Base-by-base conservation (phyloP, 2,329 filamentous ascomycete species). In the Lasiodiplodia gonubiensis region DNA sequence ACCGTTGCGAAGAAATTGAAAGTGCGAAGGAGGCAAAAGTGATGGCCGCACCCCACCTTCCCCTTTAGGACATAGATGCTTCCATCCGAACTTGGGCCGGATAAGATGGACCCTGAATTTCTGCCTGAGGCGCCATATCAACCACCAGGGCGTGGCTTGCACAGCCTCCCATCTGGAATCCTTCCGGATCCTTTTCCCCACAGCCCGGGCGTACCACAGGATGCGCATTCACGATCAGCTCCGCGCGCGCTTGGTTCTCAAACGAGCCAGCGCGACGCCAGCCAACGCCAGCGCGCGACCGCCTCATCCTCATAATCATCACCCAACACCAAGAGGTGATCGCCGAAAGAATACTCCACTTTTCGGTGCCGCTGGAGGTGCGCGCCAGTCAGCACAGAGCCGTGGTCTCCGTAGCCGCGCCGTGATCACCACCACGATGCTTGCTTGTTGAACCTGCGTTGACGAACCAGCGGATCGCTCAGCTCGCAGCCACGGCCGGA, bases 331-430 rank as follows among this genome's bases (percentile, higher is more conserved):
- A 48, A 21, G 39, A 49, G n/a, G 51, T 11, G 23, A 54, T 57
- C 33, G 53, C 12, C 53, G 35, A 39, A 39, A 7, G 10, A 7
- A 21, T 7, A 11, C 52, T 16, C 27, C n/a, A n/a, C 12, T 30
- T 21, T 33, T 21, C 33, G 21, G 30, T n/a, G 52, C 52, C 52
- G 52, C 52, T 16, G 1, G 30, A 55, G 35, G 57, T 25, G 18
- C 35, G 18, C 57, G 57, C 57, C 39, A 21, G 57, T 60, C 57
- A 60, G 57, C 57, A 49, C 25, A 27, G 37, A n/a, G 54, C 25
- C 54, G 6, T 42, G n/a, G n/a, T 23, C 37, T 33, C 35, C 14
- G 55, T 35, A 3, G 21, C 55, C 10, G 37, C 37, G 14, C 21
- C 4, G 37, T 48, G 14, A 42, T 30, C 55, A 21, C 21, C 52